Evolutionary conservation across 75 land plant species (phyloP), one percentile per base, ranked within the genome.

Genomic region (Cryptomeria japonica): DNA sequence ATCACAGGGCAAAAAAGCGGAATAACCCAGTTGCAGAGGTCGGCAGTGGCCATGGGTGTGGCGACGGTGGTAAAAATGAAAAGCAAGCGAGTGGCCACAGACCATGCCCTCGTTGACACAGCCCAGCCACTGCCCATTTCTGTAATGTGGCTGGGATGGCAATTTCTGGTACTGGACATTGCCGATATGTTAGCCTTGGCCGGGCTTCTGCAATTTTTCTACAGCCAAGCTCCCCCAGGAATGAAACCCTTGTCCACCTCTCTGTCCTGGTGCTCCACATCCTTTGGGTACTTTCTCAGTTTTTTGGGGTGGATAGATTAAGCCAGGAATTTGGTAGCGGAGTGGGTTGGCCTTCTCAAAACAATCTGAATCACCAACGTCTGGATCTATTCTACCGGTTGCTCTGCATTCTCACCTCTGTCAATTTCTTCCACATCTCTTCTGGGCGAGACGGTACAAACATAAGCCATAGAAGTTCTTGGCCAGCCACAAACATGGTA

Each of bases 141-240:
- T 28, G 94, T 96, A 70, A 89, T 96, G 61, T 96, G 98, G 98
- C 87, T 95, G 19, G 93, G 95, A 0, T 86, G 93, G 13, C 98
- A 96, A 92, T 95, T 95, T 86, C 64, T 93, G 86, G 88, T 95
- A 64, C 84, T 96, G n/a, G 98, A 97, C 32, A 89, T 93, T 31
- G 95, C 97, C 0, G 95, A 96, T 83, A 92, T 97, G 47, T 97
- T 97, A 92, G 91, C 95, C 31, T 86, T 94, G 88, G 96, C 95
- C 12, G 99, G 98, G 5, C 85, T 93, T 79, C 55, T 97, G 88
- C 98, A 97, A 89, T 96, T 97, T 84, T 97, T 97, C 96, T 97
- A 96, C 93, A 94, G 94, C n/a, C 96, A 96, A 80, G 94, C 98
- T 36, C 98, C 98, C 0, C 70, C 92, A 14, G 88, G 92, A 34